Percentiles rank a stretch among this genome's conserved stretches.
Conservation (phyloP, 2,329 filamentous ascomycete genomes). For the Ceratocystis eucalypticola region DNA sequence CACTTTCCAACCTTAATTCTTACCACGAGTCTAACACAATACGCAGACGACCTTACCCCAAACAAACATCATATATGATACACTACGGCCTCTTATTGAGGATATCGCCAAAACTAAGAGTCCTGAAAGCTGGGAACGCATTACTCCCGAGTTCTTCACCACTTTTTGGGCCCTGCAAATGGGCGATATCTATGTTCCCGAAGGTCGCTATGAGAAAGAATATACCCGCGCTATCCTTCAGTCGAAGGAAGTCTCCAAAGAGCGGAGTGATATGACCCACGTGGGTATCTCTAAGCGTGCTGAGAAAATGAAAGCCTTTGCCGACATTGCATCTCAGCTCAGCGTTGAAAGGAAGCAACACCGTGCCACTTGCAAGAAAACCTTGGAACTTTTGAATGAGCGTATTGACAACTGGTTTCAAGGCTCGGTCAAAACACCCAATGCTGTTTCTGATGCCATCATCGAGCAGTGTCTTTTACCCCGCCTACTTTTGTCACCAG, state of each 20-base stretch:
- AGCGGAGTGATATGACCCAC: constrained; percentile 59
- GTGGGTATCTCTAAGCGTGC: constrained; percentile 53
- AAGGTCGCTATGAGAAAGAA: constrained; percentile 65
- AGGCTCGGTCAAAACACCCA: constrained; percentile 33
- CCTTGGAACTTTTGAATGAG: constrained; percentile 52
- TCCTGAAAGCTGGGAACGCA: constrained; percentile 49
- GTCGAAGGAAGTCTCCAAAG: constrained; percentile 51
- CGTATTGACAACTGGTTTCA: constrained; percentile 72
- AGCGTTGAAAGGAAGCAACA: constrained; percentile 20
- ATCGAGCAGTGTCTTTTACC: constrained; percentile 90
- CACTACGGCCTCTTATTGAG: constrained; percentile 58
- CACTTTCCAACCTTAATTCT: neutral
- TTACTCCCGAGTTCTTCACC: constrained; percentile 71
- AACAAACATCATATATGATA: constrained; percentile 14
- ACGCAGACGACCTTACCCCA: neutral
- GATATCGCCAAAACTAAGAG: constrained; percentile 50
- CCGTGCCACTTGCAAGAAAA: constrained; percentile 16
- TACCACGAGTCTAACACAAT: neutral
- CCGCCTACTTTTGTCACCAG: constrained; percentile 65
- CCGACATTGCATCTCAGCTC: constrained; percentile 36
- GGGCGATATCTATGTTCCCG: constrained; percentile 65
- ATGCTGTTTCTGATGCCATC: constrained; percentile 59
- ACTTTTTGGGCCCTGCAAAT: constrained; percentile 87
- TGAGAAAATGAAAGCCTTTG: constrained; percentile 54
- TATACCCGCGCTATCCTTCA: constrained; percentile 54